These are phyloP conservation scores for Galeopsis tetrahit DNA, from an alignment of 257 asterid genomes.

Conservation along the genomic window DNA sequence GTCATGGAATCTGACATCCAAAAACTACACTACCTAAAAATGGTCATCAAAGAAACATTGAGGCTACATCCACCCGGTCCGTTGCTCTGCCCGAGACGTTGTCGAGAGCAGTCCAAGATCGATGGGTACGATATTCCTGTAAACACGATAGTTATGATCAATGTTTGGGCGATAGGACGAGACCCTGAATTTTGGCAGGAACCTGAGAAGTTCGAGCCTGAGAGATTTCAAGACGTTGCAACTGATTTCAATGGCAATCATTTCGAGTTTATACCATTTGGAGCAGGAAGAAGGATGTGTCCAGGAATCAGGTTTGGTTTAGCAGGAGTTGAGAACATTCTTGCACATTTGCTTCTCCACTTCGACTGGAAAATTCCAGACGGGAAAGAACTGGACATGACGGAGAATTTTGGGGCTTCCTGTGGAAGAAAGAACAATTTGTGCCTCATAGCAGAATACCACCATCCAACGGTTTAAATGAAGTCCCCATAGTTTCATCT, in stretches of 20 bases:
- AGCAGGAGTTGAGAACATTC: conserved; percentile 33
- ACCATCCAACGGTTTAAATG: neutral
- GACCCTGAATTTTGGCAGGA: conserved; percentile 30
- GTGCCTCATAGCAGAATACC: conserved; percentile 29
- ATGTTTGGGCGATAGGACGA: conserved; percentile 41
- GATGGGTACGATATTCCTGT: conserved; percentile 38
- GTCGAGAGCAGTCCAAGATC: conserved; percentile 31
- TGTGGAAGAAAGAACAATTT: conserved; percentile 37
- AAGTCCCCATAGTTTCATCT: conserved; percentile 3
- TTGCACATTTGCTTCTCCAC: conserved; percentile 39
- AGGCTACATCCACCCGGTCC: conserved; percentile 41
- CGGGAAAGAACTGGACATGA: conserved; percentile 41
- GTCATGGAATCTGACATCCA: conserved; percentile 35
- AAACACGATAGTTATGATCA: conserved; percentile 34
- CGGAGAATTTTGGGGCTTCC: conserved; percentile 39
- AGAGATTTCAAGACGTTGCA: conserved; percentile 31
- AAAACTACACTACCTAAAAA: conserved; percentile 32
- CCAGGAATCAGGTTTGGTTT: conserved; percentile 38
- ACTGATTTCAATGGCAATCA: conserved; percentile 35
- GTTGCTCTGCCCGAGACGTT: conserved; percentile 33
- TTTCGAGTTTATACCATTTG: conserved; percentile 43
- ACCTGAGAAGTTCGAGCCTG: conserved; percentile 29
- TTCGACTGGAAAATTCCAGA: conserved; percentile 45
- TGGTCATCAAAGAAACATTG: conserved; percentile 38
- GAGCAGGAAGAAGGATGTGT: conserved; percentile 43